Conservation (phyloP, 345 rosid genomes). For the Gossypium turneri region DNA sequence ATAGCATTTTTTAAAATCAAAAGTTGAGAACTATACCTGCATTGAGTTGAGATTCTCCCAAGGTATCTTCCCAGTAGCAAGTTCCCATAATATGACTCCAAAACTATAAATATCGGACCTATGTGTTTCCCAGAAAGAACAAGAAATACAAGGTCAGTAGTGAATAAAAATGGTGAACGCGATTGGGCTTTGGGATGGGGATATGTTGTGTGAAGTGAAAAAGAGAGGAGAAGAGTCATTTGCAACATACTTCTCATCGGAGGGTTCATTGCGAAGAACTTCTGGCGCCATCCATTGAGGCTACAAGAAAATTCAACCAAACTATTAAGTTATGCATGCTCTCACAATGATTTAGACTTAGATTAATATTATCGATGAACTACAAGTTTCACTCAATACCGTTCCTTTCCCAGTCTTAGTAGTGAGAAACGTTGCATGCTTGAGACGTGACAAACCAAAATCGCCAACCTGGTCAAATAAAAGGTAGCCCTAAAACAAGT, state of each 20-base stretch:
- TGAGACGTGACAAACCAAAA: constrained; percentile 97
- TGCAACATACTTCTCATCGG: constrained; percentile 81
- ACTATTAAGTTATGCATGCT: not conserved
- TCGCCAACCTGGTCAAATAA: constrained; percentile 70
- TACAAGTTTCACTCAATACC: constrained; percentile 35
- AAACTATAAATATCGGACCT: constrained; percentile 95
- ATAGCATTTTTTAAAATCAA: constrained; percentile 8
- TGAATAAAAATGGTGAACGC: not conserved
- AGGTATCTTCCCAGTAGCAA: constrained; percentile 90
- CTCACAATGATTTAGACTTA: not conserved
- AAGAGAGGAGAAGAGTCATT: constrained; percentile 10
- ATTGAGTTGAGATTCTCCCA: constrained; percentile 94
- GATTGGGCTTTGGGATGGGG: not conserved
- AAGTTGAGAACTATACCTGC: constrained; percentile 53
- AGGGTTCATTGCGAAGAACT: constrained; percentile 92
- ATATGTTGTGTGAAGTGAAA: not conserved
- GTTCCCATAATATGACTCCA: constrained; percentile 94
- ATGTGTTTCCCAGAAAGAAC: constrained; percentile 18
- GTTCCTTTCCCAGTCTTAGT: constrained; percentile 90
- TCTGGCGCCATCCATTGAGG: constrained; percentile 94
- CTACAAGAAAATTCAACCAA: constrained; percentile 34
- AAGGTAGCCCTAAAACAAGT: not conserved
- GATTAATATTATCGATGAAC: constrained; percentile 6
- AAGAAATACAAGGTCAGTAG: constrained; percentile 16
- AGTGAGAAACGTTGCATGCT: constrained; percentile 71